Percentiles rank a stretch among this genome's conserved stretches.
These are phyloP conservation scores for Conticribra guillardii DNA, from an alignment of 108 stramenopile genomes.

Conservation along the genomic window DNA sequence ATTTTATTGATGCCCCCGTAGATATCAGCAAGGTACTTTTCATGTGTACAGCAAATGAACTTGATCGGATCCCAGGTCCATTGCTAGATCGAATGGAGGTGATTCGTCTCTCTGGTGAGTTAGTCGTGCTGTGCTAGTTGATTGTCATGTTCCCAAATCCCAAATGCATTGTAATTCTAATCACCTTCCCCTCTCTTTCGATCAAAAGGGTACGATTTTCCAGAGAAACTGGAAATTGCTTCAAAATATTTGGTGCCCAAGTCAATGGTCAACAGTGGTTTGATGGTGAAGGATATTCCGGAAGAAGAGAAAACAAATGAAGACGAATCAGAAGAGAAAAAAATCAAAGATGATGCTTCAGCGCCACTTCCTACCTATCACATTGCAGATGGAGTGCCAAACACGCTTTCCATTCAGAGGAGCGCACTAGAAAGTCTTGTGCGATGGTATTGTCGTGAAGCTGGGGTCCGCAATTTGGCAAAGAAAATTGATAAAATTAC, in stretches of 20 bases:
- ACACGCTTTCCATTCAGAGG: slow-evolving; percentile 63
- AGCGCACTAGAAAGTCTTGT: slow-evolving; percentile 91
- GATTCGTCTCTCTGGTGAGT: slow-evolving; percentile 92
- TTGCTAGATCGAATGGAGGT: slow-evolving; percentile 98
- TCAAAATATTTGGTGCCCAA: slow-evolving; percentile 96
- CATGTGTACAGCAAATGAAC: slow-evolving; percentile 97
- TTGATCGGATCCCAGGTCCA: slow-evolving; percentile 94
- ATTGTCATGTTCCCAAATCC: too few species aligned
- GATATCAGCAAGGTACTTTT: slow-evolving; percentile 97
- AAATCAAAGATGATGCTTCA: slow-evolving; percentile 14
- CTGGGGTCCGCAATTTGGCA: slow-evolving; percentile 95
- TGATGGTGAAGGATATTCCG: slow-evolving; percentile 63
- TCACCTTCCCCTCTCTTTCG: not conserved
- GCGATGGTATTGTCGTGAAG: slow-evolving; percentile 97
- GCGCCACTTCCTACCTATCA: slow-evolving; percentile 53
- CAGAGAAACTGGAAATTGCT: slow-evolving; percentile 97
- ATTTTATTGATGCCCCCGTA: slow-evolving; percentile 97
- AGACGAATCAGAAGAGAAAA: slow-evolving; percentile 13
- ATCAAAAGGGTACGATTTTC: slow-evolving; percentile 95
- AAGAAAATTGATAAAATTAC: slow-evolving; percentile 97
- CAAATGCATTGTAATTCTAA: slow-evolving; percentile 1
- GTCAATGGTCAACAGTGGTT: slow-evolving; percentile 87
- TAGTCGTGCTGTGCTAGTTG: too few species aligned
- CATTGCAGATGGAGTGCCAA: slow-evolving; percentile 66
- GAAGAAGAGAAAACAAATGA: slow-evolving; percentile 35